phyloP scores from a whole-genome alignment of 1,139 yeast genomes.

The Kodamaea derodonti region DNA sequence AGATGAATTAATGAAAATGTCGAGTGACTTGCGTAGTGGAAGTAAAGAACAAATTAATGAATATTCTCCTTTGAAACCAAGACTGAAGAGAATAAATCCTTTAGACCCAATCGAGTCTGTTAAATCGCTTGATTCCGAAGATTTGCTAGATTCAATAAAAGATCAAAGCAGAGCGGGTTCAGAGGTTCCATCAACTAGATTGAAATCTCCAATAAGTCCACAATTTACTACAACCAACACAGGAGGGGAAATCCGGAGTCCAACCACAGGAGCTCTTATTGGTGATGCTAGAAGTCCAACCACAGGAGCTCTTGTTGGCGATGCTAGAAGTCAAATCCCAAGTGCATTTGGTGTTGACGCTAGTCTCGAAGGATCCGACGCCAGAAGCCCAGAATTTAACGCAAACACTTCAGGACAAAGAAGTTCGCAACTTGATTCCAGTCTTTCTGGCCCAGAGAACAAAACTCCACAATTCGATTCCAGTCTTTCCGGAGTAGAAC shows the following conservation, averaged over 20 bases:
- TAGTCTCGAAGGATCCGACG: not conserved
- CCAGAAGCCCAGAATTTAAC: too few species aligned
- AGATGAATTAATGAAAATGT: constrained; percentile 40
- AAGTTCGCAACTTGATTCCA: not conserved
- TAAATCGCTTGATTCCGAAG: not conserved
- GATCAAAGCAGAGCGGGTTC: not conserved
- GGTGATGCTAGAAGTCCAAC: too few species aligned
- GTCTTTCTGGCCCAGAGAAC: not conserved
- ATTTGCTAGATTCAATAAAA: not conserved
- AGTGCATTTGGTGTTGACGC: not conserved
- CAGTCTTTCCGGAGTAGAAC: not conserved
- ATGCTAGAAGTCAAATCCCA: too few species aligned
- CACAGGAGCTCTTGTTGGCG: too few species aligned
- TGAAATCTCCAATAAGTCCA: too few species aligned
- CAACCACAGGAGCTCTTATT: too few species aligned
- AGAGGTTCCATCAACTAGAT: not conserved
- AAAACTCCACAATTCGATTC: not conserved
- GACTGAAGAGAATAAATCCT: not conserved
- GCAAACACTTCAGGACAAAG: too few species aligned
- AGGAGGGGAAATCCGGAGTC: too few species aligned
- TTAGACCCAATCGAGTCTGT: constrained; percentile 1
- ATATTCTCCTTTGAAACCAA: not conserved
- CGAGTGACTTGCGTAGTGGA: constrained; percentile 15
- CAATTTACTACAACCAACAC: too few species aligned
- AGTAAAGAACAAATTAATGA: not conserved